phyloP scores from a whole-genome alignment of 371 early-diverging fungal genomes.

The Parasitella parasitica region DNA sequence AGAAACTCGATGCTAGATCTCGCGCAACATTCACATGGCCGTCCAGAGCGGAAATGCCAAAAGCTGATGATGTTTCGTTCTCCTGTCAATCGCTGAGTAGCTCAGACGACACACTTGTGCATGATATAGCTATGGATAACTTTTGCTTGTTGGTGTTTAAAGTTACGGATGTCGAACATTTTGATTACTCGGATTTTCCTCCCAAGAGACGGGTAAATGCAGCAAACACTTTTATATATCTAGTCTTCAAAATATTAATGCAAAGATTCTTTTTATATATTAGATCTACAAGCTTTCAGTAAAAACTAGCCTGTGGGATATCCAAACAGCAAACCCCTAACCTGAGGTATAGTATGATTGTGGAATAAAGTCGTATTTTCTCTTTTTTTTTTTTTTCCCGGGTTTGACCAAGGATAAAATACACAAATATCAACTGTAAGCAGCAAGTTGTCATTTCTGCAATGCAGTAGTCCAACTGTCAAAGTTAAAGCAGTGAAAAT shows the following conservation, averaged over 20 bases:
- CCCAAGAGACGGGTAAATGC: conserved; percentile 52
- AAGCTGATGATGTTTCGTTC: conserved; percentile 47
- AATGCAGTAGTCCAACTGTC: too few relatives aligned
- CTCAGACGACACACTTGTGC: conserved; percentile 30
- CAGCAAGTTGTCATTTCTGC: too few relatives aligned
- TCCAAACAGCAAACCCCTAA: conserved; percentile 12
- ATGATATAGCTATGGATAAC: conserved; percentile 74
- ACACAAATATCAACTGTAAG: too few relatives aligned
- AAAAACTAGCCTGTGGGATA: conserved; percentile 1
- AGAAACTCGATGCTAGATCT: conserved; percentile 44
- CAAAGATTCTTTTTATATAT: neutral
- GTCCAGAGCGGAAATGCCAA: conserved; percentile 56
- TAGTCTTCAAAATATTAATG: neutral
- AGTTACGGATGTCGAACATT: conserved; percentile 63
- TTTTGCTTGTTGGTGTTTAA: conserved; percentile 74
- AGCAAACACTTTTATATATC: neutral
- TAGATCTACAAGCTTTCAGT: neutral
- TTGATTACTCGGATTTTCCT: conserved; percentile 53
- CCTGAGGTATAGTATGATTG: too few relatives aligned
- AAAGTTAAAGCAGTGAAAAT: too few relatives aligned
- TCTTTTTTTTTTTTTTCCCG: too few relatives aligned
- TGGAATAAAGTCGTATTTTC: too few relatives aligned
- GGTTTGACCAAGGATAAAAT: too few relatives aligned
- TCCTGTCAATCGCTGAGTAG: conserved; percentile 58
- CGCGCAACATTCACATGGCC: conserved; percentile 79